These are phyloP conservation scores for Pelargonium citronellum DNA, from an alignment of 441 rosid species.

Conservation along the genomic window DNA sequence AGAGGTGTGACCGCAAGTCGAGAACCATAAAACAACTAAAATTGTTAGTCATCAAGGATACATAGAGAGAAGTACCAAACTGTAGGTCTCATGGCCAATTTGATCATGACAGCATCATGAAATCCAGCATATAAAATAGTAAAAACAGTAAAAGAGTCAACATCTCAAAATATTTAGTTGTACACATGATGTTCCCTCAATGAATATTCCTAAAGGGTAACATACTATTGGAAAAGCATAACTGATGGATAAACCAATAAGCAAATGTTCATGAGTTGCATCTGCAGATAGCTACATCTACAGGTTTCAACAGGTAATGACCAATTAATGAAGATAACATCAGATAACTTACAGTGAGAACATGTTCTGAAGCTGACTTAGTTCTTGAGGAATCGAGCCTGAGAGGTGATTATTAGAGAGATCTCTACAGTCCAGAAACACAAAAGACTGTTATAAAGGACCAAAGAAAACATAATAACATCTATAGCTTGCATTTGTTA, in stretches of 20 bases:
- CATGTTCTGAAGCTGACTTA: constrained; percentile 70
- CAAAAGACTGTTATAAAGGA: constrained; percentile 18
- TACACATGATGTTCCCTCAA: too few species aligned
- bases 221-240: neutral
- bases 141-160: too few species aligned
- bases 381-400: constrained; percentile 76
- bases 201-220: too few species aligned
- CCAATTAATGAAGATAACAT: neutral
- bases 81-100: too few species aligned
- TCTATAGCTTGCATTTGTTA: neutral
- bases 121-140: too few species aligned
- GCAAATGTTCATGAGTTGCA: neutral
- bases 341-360: constrained; percentile 56
- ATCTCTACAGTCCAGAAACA: constrained; percentile 49
- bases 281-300: neutral
- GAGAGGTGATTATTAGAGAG: constrained; percentile 79
- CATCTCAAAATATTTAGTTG: too few species aligned
- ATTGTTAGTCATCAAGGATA: too few species aligned
- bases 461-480: neutral
- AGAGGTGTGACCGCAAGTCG: neutral
- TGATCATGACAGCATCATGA: too few species aligned
- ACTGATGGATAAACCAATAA: neutral
- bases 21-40: neutral
- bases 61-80: too few species aligned
- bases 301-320: neutral